Base-by-base conservation (phyloP, 306 rosid genomes). In the Quercus alba region DNA sequence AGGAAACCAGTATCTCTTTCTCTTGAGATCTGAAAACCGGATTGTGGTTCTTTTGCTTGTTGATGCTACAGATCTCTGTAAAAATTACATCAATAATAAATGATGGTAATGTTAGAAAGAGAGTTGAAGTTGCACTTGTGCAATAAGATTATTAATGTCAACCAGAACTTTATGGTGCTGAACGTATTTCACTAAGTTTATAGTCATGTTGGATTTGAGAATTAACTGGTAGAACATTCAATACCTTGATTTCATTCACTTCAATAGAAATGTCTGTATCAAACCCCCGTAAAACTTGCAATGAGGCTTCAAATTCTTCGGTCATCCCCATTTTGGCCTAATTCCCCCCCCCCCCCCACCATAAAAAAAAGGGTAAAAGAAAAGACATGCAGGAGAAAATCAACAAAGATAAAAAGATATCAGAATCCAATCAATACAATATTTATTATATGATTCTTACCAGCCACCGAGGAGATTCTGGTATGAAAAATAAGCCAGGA, bases 401-500 rank as follows among this genome's bases (percentile, higher is more conserved):
- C 38, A 75, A 56, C 31, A 46, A 73, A 77, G 49, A 41, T 55
- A 56, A 58, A 78, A 75, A 55, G 73, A 74, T 59, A 63, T 21
- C 51, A 33, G 56, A 61, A 61, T 58, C 75, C 58, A 75, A 54
- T 77, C 38, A 30, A 69, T 44, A 72, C 35, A 77, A 74, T 56
- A 59, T 62, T 73, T 63, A 15, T 64, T 73, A 44, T 59, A 71
- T 23, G 86, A 87, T 75, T 69, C 92, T 84, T 84, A 93, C 98
- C 96, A 93, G 90, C 98, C 97, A 93, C 77, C 98, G 85, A 66
- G 98, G 97, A 74, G 97, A 93, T 83, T 93, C 98, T 51, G 97
- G 98, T 72, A 91, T 84, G 86, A 93, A 93, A 88, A 93, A 93
- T 78, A 93, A 81, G 67, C 94, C 94, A 55, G 97, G 94, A 33